Evolutionary conservation across 305 asterid genomes (phyloP).

Genomic region (Solanum hybrid): DNA sequence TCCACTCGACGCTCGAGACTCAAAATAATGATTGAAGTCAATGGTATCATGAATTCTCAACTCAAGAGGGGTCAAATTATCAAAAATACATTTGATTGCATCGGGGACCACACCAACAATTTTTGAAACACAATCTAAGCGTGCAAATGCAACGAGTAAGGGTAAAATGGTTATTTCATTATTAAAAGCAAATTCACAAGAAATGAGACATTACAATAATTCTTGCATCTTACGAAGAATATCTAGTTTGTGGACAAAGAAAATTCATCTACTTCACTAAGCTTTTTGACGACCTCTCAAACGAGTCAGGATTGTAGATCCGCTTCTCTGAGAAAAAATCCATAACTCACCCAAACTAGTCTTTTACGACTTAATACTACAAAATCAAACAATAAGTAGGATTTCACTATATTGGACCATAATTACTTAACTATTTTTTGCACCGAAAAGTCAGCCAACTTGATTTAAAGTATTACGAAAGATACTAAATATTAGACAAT

Average conservation of each 20-base stretch:
- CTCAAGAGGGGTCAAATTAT: not conserved
- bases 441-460: not conserved
- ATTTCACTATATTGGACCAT: not conserved
- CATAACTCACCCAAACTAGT: not conserved
- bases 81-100: not conserved
- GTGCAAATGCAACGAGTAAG: not conserved
- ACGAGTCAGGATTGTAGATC: not conserved
- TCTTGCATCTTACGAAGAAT: not conserved
- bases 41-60: not conserved
- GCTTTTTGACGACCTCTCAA: not conserved
- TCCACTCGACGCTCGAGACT: not conserved
- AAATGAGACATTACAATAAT: not conserved
- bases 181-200: not conserved
- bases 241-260: not conserved
- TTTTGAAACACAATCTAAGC: not conserved
- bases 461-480: not conserved
- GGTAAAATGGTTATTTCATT: not conserved
- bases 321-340: not conserved
- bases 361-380: not conserved
- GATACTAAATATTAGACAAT: not conserved
- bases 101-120: not conserved
- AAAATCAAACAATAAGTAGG: not conserved
- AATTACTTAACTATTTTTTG: not conserved
- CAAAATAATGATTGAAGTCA: too few relatives aligned
- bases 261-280: not conserved